phyloP scores from a whole-genome alignment of 73 alveolate genomes.

The Stentor coeruleus region DNA sequence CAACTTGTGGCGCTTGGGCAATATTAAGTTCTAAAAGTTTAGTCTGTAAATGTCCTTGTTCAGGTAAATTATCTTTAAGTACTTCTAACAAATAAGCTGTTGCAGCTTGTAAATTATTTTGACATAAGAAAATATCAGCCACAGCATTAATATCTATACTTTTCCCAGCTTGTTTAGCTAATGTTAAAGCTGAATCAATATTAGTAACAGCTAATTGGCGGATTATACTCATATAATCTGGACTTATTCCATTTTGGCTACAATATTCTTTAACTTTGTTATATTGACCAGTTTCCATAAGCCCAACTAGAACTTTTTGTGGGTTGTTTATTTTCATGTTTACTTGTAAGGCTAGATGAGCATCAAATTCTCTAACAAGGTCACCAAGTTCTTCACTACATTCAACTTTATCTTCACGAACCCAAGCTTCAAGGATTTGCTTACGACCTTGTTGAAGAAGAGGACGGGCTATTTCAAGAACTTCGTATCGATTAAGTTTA shows the following conservation, averaged over 20 bases:
- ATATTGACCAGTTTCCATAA: constrained; percentile 84
- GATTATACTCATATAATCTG: constrained; percentile 81
- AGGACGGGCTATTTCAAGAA: constrained; percentile 88
- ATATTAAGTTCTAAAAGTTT: constrained; percentile 90
- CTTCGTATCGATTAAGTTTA: constrained; percentile 87
- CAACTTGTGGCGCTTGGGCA: constrained; percentile 91
- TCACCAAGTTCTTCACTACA: constrained; percentile 92
- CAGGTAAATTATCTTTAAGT: constrained; percentile 89
- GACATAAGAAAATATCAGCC: constrained; percentile 51
- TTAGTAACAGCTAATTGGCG: constrained; percentile 46
- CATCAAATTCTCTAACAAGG: constrained; percentile 84
- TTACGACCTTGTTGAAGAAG: constrained; percentile 84
- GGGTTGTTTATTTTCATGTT: constrained; percentile 78
- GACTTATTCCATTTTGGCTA: constrained; percentile 67
- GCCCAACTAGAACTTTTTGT: constrained; percentile 85
- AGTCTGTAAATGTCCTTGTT: constrained; percentile 97
- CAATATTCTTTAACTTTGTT: constrained; percentile 86
- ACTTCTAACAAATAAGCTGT: constrained; percentile 96
- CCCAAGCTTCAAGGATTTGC: constrained; percentile 86
- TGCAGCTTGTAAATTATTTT: constrained; percentile 90
- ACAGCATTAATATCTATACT: constrained; percentile 24
- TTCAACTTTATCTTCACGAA: constrained; percentile 84
- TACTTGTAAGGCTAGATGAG: constrained; percentile 83
- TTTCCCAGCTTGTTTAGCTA: constrained; percentile 45
- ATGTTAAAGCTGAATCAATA: constrained; percentile 63